phyloP scores from a whole-genome alignment of 2,329 filamentous ascomycete species.

The Eurotiales sp. region DNA sequence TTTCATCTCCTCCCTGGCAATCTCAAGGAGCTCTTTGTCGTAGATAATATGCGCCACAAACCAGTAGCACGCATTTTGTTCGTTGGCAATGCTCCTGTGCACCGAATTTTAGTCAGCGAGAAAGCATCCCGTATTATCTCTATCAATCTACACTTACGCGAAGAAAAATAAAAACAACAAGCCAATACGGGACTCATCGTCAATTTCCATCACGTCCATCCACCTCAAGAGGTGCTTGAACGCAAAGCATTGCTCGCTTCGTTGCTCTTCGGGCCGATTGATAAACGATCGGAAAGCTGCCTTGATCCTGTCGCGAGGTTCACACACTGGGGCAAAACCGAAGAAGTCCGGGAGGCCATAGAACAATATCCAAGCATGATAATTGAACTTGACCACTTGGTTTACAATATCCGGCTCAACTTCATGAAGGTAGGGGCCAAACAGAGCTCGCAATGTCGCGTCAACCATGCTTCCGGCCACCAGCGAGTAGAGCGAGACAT shows the following conservation, averaged over 20 bases:
- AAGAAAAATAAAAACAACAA: slow-evolving; percentile 1
- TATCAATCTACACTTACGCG: background rate
- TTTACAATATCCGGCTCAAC: slow-evolving; percentile 6
- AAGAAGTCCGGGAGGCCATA: slow-evolving; percentile 1
- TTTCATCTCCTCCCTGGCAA: background rate
- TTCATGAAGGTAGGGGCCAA: slow-evolving; percentile 4
- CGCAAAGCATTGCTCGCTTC: background rate
- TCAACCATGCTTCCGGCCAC: slow-evolving; percentile 6
- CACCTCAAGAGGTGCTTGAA: background rate
- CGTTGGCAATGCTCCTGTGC: background rate
- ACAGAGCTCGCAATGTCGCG: background rate
- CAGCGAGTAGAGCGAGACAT: background rate
- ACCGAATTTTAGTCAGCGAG: background rate
- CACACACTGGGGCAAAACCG: background rate
- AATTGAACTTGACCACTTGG: background rate
- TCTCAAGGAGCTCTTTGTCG: background rate
- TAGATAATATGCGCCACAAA: slow-evolving; percentile 1
- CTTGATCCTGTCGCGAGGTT: background rate
- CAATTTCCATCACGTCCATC: background rate
- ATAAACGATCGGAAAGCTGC: background rate
- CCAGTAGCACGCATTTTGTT: slow-evolving; percentile 3
- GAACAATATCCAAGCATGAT: slow-evolving; percentile 4
- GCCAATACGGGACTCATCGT: background rate
- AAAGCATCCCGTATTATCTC: too few relatives aligned
- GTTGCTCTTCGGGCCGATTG: background rate